These are phyloP conservation scores for Erysiphe pulchra DNA, from an alignment of 2,329 filamentous ascomycete genomes.

Conservation along the genomic window DNA sequence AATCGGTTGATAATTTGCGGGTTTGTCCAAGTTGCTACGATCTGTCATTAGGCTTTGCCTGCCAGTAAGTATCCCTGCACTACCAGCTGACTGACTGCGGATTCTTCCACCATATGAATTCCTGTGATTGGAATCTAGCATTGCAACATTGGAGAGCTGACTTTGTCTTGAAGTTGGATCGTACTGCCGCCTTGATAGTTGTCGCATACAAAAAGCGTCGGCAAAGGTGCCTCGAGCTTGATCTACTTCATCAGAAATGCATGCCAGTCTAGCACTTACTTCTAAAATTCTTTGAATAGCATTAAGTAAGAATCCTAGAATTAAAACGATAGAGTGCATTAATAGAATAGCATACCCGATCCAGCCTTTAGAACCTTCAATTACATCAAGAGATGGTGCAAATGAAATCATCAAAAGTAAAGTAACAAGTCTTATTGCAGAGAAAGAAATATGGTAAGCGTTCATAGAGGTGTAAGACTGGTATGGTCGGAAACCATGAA, in stretches of 20 bases:
- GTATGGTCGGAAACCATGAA: conserved; percentile 78
- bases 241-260: conserved; percentile 57
- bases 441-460: conserved; percentile 71
- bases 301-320: conserved; percentile 85
- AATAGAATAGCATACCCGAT: conserved; percentile 79
- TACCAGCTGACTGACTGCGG: conserved; percentile 34
- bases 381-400: conserved; percentile 55
- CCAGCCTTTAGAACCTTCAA: conserved; percentile 68
- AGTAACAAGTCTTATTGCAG: conserved; percentile 47
- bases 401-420: conserved; percentile 62
- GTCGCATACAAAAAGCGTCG: conserved; percentile 78
- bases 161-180: conserved; percentile 46
- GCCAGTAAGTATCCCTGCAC: conserved; percentile 32
- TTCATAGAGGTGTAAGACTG: conserved; percentile 91
- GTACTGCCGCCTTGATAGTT: conserved; percentile 50
- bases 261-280: conserved; percentile 56
- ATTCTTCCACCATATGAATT: conserved; percentile 34
- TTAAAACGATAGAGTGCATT: conserved; percentile 59
- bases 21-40: conserved; percentile 17
- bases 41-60: conserved; percentile 28
- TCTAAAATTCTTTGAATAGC: conserved; percentile 77
- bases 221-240: conserved; percentile 58
- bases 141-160: conserved; percentile 58
- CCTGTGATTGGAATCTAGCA: conserved; percentile 43
- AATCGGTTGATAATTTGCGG: conserved; percentile 23